A percentile compares a stretch with the other conserved stretches of the same genome.
Conservation (phyloP, 306 rosid species). For the Sphenostylis stenocarpa region DNA sequence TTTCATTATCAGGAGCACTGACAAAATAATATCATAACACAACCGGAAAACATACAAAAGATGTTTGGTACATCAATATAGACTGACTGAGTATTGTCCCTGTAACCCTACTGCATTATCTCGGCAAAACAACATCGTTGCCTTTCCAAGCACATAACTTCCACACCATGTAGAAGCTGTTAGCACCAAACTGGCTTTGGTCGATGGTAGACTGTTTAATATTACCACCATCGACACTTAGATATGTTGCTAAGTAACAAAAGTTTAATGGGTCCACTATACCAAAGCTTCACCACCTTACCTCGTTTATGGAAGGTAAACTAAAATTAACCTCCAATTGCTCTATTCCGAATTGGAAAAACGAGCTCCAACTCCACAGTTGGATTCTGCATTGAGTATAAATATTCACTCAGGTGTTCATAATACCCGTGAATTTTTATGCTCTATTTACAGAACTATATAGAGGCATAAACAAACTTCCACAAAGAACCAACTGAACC, state of each 20-base stretch:
- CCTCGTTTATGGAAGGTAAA: conserved; percentile 67
- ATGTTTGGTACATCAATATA: conserved; percentile 44
- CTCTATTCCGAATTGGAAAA: conserved; percentile 82
- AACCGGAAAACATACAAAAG: conserved; percentile 42
- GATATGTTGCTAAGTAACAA: conserved; percentile 44
- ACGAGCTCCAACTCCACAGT: conserved; percentile 88
- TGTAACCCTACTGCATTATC: conserved; percentile 36
- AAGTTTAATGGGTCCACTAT: conserved; percentile 51
- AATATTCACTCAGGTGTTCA: conserved; percentile 66
- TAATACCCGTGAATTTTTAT: conserved; percentile 69
- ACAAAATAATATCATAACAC: conserved; percentile 40
- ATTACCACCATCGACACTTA: conserved; percentile 49
- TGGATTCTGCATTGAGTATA: conserved; percentile 93
- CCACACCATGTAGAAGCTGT: conserved; percentile 44
- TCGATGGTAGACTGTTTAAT: conserved; percentile 52
- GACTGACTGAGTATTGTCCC: conserved; percentile 32
- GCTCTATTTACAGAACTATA: conserved; percentile 95
- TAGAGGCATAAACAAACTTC: conserved; percentile 66
- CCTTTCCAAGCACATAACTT: conserved; percentile 42
- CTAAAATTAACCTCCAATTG: conserved; percentile 85
- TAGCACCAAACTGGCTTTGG: conserved; percentile 49
- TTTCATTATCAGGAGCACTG: conserved; percentile 36
- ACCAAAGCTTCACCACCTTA: conserved; percentile 59
- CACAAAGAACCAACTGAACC: conserved; percentile 49
- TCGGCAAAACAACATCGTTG: conserved; percentile 34